Percentiles rank a stretch among this genome's conserved stretches.
phyloP scores from a whole-genome alignment of 192 early-diverging fungal species.

The Backusella sp. region DNA sequence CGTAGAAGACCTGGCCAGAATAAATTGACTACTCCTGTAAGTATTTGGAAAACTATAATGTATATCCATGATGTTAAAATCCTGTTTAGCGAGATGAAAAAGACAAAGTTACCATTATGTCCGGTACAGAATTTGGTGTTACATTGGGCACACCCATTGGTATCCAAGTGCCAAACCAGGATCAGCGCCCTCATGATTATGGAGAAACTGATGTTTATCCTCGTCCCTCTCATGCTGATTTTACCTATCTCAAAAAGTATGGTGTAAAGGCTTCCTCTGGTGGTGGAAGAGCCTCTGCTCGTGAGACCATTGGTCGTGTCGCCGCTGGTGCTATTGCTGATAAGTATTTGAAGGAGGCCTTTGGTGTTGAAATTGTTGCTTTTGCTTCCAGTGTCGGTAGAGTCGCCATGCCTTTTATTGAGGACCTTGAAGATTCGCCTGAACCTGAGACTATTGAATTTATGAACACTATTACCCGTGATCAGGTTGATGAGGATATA shows the following conservation, averaged over 20 bases:
- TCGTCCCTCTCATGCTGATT: conserved; percentile 95
- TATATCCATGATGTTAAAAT: neutral
- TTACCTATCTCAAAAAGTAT: conserved; percentile 95
- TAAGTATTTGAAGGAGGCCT: conserved; percentile 78
- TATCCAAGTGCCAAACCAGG: conserved; percentile 88
- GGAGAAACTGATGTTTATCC: conserved; percentile 94
- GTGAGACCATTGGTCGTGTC: conserved; percentile 96
- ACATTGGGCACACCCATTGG: conserved; percentile 95
- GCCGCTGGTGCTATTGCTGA: conserved; percentile 96
- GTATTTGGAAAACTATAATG: neutral
- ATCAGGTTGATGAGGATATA: conserved; percentile 75
- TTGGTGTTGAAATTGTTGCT: conserved; percentile 90
- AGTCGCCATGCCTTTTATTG: conserved; percentile 69
- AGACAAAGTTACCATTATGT: conserved; percentile 87
- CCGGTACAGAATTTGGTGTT: conserved; percentile 89
- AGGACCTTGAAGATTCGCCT: conserved; percentile 40
- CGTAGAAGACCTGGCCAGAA: conserved; percentile 93
- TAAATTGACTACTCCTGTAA: conserved; percentile 90
- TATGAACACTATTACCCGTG: conserved; percentile 68
- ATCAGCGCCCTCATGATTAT: conserved; percentile 96
- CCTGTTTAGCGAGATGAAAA: conserved; percentile 83
- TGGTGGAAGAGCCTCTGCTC: conserved; percentile 89
- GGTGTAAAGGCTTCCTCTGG: conserved; percentile 93
- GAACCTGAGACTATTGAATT: conserved; percentile 58
- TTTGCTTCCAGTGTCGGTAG: conserved; percentile 89